These are phyloP conservation scores for Benincasa hispida DNA, from an alignment of 306 rosid species.

Conservation along the genomic window DNA sequence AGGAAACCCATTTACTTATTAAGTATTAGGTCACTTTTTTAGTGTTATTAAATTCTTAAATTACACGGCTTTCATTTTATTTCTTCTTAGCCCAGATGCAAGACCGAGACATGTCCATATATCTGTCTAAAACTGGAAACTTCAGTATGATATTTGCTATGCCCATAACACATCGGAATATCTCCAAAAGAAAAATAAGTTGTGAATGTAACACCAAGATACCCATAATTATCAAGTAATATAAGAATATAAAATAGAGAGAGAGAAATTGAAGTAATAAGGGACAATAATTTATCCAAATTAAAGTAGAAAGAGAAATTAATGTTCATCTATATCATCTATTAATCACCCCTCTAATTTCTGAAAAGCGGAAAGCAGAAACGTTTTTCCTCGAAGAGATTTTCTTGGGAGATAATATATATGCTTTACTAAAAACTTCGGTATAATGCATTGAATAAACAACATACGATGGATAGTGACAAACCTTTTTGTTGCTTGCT, in stretches of 20 bases:
- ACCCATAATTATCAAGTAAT: not conserved
- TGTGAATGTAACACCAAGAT: not conserved
- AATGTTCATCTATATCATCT: not conserved
- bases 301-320: not conserved
- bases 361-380: not conserved
- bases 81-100: not conserved
- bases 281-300: not conserved
- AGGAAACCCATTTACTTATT: not conserved
- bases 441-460: not conserved
- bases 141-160: not conserved
- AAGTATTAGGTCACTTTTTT: not conserved
- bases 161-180: not conserved
- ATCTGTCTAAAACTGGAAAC: not conserved
- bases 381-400: not conserved
- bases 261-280: not conserved
- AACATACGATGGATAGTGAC: slow-evolving; percentile 8
- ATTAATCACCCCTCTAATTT: not conserved
- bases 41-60: not conserved
- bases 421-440: not conserved
- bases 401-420: not conserved
- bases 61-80: not conserved
- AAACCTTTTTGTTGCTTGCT: slow-evolving; percentile 82
- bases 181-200: not conserved
- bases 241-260: not conserved
- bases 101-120: not conserved